Base-by-base conservation (phyloP, 2,329 filamentous ascomycete species). In the Talaromyces sp. region DNA sequence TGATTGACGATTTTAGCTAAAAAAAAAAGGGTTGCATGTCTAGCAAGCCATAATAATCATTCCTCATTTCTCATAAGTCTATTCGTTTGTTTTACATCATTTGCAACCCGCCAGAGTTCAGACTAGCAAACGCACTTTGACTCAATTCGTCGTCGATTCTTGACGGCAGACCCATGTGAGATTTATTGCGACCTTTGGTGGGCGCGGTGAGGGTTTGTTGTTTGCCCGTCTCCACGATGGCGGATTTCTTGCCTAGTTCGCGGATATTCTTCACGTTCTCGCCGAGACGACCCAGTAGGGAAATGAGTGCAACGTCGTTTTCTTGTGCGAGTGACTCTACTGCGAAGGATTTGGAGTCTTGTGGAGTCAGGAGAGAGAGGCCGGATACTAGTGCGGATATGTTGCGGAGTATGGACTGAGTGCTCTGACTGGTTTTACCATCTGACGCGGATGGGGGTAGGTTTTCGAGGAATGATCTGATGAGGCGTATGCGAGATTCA, bases 351-450 rank as follows among this genome's bases (percentile, higher is more conserved):
- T 84, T 82, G 29, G 83, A 80, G 71, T 91, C 85, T 1, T 89
- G 84, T 2, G 94, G 92, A 4, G 90, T 88, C 63, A 97, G 85
- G 19, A 98, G 88, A 45, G 91, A 90, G 31, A 97, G 85, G 61
- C 94, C 90, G 59, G 89, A 89, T 68, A 97, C 86, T 47, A 97
- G 88, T 1, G 93, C 90, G 73, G 93, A 91, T 68, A 97, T 92
- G 69, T 92, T 92, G 68, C 95, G 92, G 36, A 99, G 87, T 49
- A 97, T 89, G 1, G 88, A 85, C 72, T 92, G 86, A 6, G 51
- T 63, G 22, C 53, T 53, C 5, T 92, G 76, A 38, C 13, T 66
- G 36, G 90, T 73, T 69, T 47, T 81, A 58, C 83, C 83, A 6
- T 83, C 84, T 40, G 88, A 80, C 72, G 88, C 88, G 25, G 88